Base-by-base conservation (phyloP, 73 alveolate genomes). In the Paramecium sonneborni region DNA sequence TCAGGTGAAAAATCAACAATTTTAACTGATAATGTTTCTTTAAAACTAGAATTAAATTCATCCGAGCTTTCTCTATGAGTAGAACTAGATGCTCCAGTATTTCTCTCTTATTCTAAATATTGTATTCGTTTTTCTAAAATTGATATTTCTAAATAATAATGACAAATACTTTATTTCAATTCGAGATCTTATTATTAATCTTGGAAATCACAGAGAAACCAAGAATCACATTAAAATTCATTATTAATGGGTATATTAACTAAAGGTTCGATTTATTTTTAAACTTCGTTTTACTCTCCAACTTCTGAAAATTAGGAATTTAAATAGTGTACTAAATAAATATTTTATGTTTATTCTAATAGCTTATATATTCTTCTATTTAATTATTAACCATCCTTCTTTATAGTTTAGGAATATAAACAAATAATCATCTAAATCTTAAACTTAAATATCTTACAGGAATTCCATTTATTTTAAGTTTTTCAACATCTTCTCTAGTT, bases 1-100 rank as follows among this genome's bases (percentile, higher is more conserved):
- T 72, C 86, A 72, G 86, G 86, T 20, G 86, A 72, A 38, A 15
- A 72, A 72, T 72, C 86, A 15, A 72, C 86, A 5, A 72, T 72
- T 72, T 72, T 72, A 5, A 72, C 84, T 1, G 84, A 34, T 37
- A 35, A 72, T 35, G 57, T 28, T 34, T 72, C 86, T 37, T 72
- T 72, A 37, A 72, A 72, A 72, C 86, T 72, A 35, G 44, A 37
- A 37, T 72, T 72, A 20, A 34, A 20, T 72, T 72, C 86, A 30
- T 72, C 86, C 35, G 32, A 37, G 32, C 86, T 72, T 28, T 72
- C 86, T 24, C 24, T 72, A 35, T 72, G 57, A n/a, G 86, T 72
- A 14, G 86, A 28, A 72, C 58, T 72, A 35, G 86, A 72, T 9
- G 86, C 57, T 18, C 55, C 57, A 34, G 86, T 72, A 72, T 72